phyloP scores from a whole-genome alignment of 2,329 filamentous ascomycete genomes.

The Fusarium sp. region DNA sequence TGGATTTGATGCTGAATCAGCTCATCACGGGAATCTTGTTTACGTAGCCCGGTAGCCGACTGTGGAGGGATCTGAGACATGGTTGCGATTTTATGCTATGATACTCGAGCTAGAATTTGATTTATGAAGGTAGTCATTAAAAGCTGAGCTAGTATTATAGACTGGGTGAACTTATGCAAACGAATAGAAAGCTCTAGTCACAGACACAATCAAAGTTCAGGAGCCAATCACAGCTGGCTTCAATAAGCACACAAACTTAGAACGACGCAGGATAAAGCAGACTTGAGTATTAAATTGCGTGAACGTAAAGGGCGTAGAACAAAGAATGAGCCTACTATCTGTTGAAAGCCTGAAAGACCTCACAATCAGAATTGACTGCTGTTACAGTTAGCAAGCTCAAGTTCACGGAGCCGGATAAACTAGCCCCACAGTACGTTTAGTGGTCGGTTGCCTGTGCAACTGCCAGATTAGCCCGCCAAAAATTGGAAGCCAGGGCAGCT shows the following conservation, averaged over 20 bases:
- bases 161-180: background rate
- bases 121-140: background rate
- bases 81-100: background rate
- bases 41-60: background rate
- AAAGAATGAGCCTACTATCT: background rate
- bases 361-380: background rate
- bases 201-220: background rate
- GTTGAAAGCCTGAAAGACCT: background rate
- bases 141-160: background rate
- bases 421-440: slow-evolving; percentile 20
- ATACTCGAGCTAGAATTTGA: background rate
- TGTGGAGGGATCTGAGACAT: slow-evolving; percentile 1
- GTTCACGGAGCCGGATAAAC: slow-evolving; percentile 30
- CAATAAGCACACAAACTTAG: background rate
- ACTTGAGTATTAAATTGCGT: background rate
- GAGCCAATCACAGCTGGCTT: background rate
- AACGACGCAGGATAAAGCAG: background rate
- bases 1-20: slow-evolving; percentile 34
- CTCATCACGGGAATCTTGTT: background rate
- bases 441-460: slow-evolving; percentile 38
- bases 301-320: background rate
- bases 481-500: slow-evolving; percentile 31
- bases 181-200: background rate
- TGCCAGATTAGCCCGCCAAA: slow-evolving; percentile 37
- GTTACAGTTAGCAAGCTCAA: background rate